Base-by-base conservation (phyloP, 345 rosid genomes). In the Populus deltoides region DNA sequence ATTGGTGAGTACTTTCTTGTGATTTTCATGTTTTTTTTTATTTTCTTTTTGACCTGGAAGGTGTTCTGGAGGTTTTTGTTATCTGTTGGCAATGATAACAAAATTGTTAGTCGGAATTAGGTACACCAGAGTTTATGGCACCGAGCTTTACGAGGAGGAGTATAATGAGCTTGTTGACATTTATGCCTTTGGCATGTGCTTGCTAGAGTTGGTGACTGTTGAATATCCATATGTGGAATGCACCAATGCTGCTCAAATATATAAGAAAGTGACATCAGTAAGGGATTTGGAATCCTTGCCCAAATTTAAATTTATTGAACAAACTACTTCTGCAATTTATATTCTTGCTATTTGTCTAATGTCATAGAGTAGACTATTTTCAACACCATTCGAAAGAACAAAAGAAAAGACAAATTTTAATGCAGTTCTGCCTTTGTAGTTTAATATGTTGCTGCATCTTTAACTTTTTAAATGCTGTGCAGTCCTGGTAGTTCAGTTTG, bases 121-220 rank as follows among this genome's bases (percentile, higher is more conserved):
- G 85, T 62, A 82, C 85, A 13, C 85, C 85, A 7, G 85, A 82
- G 67, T 82, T 82, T 72, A 82, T 82, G 85, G 85, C 85, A 35
- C 85, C 85, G 85, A 82, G 77, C 85, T 82, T 59, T 82, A 82
- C 11, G 85, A 82, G 71, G 85, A 82, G 80, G 82, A 82, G 61
- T 82, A 82, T 77, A 82, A 82, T 75, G 85, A 82, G 66, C 82
- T 82, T 72, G 85, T 82, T 47, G 85, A 82, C 66, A 82, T 82
- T 35, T 82, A 82, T 79, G 85, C 85, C 38, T 82, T 82, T 68
- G 85, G 85, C 57, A 78, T 82, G 85, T 82, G 85, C 85, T 82
- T 82, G 79, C 77, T 82, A 59, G 85, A 82, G 77, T 49, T 82
- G 79, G 82, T 76, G 66, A 82, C 85, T 51, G 62, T 82, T 72